Base-by-base conservation (phyloP, 2,329 filamentous ascomycete species). In the Pseudogymnoascus sp. region DNA sequence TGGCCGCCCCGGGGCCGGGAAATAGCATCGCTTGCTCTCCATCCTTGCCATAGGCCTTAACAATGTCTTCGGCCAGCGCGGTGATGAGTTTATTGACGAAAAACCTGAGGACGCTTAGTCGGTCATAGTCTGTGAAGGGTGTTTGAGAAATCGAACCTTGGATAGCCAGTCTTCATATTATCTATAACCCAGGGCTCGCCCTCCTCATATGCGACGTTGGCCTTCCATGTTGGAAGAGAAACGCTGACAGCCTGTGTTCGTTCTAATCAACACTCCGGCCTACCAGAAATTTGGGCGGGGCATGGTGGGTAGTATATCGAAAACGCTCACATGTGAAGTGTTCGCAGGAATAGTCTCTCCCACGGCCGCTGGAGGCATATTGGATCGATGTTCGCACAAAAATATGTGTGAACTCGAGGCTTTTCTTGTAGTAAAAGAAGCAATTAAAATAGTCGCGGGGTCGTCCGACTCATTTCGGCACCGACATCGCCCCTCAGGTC, bases 121-220 rank as follows among this genome's bases (percentile, higher is more conserved):
- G 50, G 28, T 35, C 16, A 21, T 56, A 56, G 2, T 56, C 67
- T 63, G 67, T 60, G 60, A 59, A 65, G 66, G 59, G 18, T 18
- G 60, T n/a, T 40, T 72, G 62, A 71, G 69, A 61, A 64, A 47
- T 64, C 76, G 64, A 75, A 90, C 87, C 89, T 84, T 65, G 94
- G 94, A 75, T 99, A 99, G 37, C 94, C 94, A 50, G 90, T 95
- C 67, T 84, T 82, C 92, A 99, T 89, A 72, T 87, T 88, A 66
- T 82, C 83, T 16, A 94, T 67, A n/a, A 99, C 90, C 88, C 91
- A 94, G 63, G 87, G 79, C 73, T 95, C 83, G 60, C 92, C 93
- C 75, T 99, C 92, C 75, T 99, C 94, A 72, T 99, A 99, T 42
- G 86, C 93, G 40, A 99, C 81, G 71, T 96, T 97, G 67, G 92